Evolutionary conservation across 805 yeast species (phyloP).

Genomic region (Lachancea dasiensis): DNA sequence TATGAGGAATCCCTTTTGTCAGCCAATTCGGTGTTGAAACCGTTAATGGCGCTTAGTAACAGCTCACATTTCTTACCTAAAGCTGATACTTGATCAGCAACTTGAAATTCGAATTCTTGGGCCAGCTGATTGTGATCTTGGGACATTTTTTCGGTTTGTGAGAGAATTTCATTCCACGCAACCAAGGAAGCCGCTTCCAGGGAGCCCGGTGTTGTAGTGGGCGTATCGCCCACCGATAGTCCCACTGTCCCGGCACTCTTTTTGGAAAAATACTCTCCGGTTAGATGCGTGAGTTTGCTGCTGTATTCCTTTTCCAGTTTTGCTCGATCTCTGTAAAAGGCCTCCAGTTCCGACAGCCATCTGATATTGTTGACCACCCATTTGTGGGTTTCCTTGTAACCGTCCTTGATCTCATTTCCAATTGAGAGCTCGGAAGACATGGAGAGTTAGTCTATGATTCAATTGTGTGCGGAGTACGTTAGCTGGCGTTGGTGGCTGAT

Average conservation of each 20-base stretch:
- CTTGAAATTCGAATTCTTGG: slow-evolving; percentile 50
- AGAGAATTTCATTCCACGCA: slow-evolving; percentile 82
- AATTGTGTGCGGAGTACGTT: too few species aligned
- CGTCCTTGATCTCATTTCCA: slow-evolving; percentile 75
- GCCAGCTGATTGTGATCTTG: slow-evolving; percentile 57
- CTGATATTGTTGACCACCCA: slow-evolving; percentile 73
- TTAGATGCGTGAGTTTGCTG: slow-evolving; percentile 53
- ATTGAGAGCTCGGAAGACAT: slow-evolving; percentile 35
- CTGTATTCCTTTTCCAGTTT: slow-evolving; percentile 79
- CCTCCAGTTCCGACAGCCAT: slow-evolving; percentile 75
- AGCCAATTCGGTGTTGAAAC: slow-evolving; percentile 53
- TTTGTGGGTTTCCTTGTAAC: slow-evolving; percentile 65
- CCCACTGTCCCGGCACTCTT: slow-evolving; percentile 63
- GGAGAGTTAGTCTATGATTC: too few species aligned
- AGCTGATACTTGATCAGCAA: slow-evolving; percentile 54
- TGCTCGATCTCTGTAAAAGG: slow-evolving; percentile 79
- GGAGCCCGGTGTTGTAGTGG: slow-evolving; percentile 91
- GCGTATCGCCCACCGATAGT: slow-evolving; percentile 85
- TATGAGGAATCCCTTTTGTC: slow-evolving; percentile 34
- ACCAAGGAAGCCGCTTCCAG: slow-evolving; percentile 81
- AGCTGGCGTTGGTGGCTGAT: too few species aligned
- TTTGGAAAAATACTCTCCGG: slow-evolving; percentile 64
- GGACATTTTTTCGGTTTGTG: slow-evolving; percentile 77
- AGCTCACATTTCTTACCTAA: slow-evolving; percentile 49
- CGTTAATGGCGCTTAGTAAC: slow-evolving; percentile 49